phyloP scores from a whole-genome alignment of 768 basidiomycete species.

The Boletus subcaerulescens region DNA sequence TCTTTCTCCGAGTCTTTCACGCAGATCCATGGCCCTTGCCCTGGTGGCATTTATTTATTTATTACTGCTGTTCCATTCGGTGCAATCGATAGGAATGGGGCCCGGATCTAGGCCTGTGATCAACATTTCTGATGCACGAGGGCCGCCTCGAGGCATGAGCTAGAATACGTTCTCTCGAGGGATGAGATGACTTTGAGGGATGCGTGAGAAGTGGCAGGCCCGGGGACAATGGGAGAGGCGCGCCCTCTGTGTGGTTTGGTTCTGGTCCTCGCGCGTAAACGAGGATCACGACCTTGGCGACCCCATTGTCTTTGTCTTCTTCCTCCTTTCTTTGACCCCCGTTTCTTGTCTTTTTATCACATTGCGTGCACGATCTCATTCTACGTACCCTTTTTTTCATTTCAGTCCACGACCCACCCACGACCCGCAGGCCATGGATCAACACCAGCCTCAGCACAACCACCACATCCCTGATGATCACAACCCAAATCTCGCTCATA shows the following conservation, averaged over 20 bases:
- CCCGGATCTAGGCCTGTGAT: neutral
- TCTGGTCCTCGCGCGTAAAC: conserved; percentile 26
- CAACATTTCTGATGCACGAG: neutral
- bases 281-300: conserved; percentile 28
- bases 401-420: conserved; percentile 34
- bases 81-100: neutral
- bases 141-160: neutral
- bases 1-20: too few species aligned
- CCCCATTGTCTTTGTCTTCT: conserved; percentile 29
- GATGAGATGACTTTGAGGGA: too few species aligned
- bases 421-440: conserved; percentile 43
- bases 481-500: conserved; percentile 37
- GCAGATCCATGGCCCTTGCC: too few species aligned
- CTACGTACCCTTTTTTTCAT: conserved; percentile 32
- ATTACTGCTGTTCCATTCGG: too few species aligned
- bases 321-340: conserved; percentile 36
- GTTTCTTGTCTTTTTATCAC: conserved; percentile 32
- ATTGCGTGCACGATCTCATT: conserved; percentile 33
- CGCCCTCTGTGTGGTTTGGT: conserved; percentile 2
- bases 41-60: too few species aligned
- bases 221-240: neutral
- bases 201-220: conserved; percentile 18
- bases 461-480: conserved; percentile 51
- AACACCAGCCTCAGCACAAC: conserved; percentile 40
- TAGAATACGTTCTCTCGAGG: neutral